phyloP scores from a whole-genome alignment of 2,329 filamentous ascomycete genomes.

The Neoarthrinium moseri region DNA sequence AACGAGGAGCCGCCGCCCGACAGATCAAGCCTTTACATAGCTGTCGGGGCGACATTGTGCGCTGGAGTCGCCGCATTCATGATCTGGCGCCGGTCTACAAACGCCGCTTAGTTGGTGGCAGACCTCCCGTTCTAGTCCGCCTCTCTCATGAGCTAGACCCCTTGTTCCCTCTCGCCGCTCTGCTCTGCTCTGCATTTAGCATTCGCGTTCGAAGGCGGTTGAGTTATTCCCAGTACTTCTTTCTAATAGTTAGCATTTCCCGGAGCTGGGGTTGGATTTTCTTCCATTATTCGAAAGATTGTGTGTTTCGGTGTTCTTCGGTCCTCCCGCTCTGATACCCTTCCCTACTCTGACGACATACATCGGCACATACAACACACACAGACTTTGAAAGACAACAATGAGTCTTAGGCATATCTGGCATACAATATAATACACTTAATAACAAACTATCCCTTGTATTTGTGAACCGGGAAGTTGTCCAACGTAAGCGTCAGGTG shows the following conservation, averaged over 20 bases:
- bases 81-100: conserved; percentile 62
- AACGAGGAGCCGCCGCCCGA: conserved; percentile 83
- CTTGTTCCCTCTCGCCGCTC: background rate
- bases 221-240: background rate
- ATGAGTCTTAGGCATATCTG: no score
- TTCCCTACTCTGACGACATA: background rate
- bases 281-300: background rate
- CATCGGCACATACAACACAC: background rate
- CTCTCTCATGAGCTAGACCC: conserved; percentile 1
- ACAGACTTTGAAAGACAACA: no score
- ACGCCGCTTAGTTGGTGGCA: conserved; percentile 28
- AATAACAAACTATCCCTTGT: no score
- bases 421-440: no score
- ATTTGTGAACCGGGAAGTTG: no score
- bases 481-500: no score
- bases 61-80: conserved; percentile 62
- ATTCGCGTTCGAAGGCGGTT: background rate
- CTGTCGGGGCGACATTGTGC: conserved; percentile 70
- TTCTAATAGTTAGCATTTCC: conserved; percentile 7
- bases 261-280: background rate
- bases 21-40: conserved; percentile 81
- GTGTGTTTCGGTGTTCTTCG: background rate
- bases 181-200: background rate
- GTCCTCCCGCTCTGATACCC: background rate
- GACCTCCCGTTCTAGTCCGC: background rate